phyloP scores from a whole-genome alignment of 75 land plant genomes.

The Chamaecyparis obtusa region DNA sequence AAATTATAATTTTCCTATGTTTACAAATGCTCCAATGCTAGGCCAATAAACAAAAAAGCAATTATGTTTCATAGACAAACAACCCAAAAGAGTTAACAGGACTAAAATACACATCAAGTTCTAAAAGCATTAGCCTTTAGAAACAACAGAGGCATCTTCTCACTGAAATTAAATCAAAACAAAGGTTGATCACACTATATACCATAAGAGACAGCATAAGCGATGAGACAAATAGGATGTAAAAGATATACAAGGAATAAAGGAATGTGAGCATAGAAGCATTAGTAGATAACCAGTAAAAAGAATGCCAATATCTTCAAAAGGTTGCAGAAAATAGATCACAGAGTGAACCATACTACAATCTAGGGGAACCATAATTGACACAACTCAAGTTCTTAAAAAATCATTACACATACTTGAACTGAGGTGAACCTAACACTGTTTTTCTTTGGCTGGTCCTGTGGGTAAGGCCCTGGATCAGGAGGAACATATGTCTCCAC shows the following conservation, averaged over 20 bases:
- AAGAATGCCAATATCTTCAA: not conserved
- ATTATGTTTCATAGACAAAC: not conserved
- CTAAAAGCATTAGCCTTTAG: not conserved
- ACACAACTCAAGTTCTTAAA: not conserved
- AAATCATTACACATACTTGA: conserved; percentile 43
- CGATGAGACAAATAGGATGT: not conserved
- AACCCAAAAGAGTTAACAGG: not conserved
- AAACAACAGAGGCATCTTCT: not conserved
- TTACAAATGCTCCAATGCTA: not conserved
- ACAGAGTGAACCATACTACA: not conserved
- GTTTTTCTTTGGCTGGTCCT: conserved; percentile 97
- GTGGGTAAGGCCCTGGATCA: conserved; percentile 99
- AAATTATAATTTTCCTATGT: not conserved
- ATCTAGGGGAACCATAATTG: not conserved
- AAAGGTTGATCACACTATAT: not conserved
- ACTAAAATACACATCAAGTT: not conserved
- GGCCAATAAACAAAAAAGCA: not conserved
- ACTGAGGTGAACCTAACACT: conserved; percentile 94
- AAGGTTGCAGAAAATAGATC: not conserved
- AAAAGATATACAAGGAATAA: not conserved
- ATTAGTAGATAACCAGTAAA: not conserved
- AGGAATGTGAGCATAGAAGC: not conserved
- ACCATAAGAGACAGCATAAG: not conserved
- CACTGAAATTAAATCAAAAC: not conserved
- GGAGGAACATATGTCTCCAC: conserved; percentile 91